phyloP scores from a whole-genome alignment of 2,329 filamentous ascomycete species.

The Penicillium sp. region DNA sequence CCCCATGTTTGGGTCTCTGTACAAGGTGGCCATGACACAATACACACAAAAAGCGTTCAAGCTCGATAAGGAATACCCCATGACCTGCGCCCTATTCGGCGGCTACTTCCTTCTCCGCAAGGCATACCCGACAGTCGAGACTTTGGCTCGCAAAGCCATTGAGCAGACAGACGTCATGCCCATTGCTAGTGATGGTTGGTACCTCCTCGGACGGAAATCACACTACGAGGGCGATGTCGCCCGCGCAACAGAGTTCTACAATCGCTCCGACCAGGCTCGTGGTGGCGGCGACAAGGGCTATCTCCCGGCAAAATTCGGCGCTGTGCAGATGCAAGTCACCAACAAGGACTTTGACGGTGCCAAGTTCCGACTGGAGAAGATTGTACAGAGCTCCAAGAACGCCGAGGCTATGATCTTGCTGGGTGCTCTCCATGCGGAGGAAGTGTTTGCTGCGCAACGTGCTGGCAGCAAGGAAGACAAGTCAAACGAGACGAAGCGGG shows the following conservation, averaged over 20 bases:
- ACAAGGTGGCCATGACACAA: conserved; percentile 92
- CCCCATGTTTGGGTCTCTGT: conserved; percentile 80
- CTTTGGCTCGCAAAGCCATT: conserved; percentile 88
- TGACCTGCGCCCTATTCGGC: conserved; percentile 90
- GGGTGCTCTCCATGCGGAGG: conserved; percentile 90
- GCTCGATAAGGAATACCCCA: conserved; percentile 84
- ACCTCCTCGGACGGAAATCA: conserved; percentile 87
- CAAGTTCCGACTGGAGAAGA: conserved; percentile 92
- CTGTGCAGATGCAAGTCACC: conserved; percentile 84
- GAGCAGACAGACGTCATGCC: conserved; percentile 95
- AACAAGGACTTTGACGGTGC: conserved; percentile 87
- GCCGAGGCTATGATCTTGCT: conserved; percentile 91
- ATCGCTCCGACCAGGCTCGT: conserved; percentile 86
- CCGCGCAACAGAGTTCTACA: conserved; percentile 84
- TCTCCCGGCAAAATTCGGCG: conserved; percentile 91
- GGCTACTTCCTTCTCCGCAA: conserved; percentile 87
- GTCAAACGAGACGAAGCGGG: conserved; percentile 81
- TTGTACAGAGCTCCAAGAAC: conserved; percentile 81
- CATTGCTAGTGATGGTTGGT: conserved; percentile 97
- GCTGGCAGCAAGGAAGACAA: conserved; percentile 89
- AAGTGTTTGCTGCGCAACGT: conserved; percentile 81
- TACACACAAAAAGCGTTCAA: conserved; percentile 96
- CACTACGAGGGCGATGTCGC: conserved; percentile 79
- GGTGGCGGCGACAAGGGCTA: conserved; percentile 91
- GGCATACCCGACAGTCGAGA: conserved; percentile 79